Base-by-base conservation (phyloP, 2,329 filamentous ascomycete species). In the Geoglossum cookeanum region DNA sequence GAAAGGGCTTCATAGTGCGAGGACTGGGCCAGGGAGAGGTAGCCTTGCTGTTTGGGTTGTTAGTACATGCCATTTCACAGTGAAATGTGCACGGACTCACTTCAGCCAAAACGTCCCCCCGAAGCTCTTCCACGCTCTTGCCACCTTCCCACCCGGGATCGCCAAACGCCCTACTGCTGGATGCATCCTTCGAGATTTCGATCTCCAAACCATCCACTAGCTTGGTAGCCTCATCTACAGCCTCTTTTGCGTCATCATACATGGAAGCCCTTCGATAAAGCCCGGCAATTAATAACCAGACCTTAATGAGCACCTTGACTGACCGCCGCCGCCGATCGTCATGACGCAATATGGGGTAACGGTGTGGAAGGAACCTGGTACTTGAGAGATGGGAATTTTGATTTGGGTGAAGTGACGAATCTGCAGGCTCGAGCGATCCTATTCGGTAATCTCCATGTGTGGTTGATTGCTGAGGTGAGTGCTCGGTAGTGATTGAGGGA, bases 271-370 rank as follows among this genome's bases (percentile, higher is more conserved):
- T 80, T 32, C 88, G 80, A 66, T 97, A 98, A 61, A 97, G 83
- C 0, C 85, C 85, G 1, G 88, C 85, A 60, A 96, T 88, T 66
- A 92, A 84, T 7, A 96, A 75, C 92, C 92, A 98, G 35, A 96
- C 82, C 62, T 84, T 84, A 22, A 89, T 74, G 15, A 98, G 69
- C 44, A 57, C 22, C 30, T 27, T 49, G 9, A 83, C 66, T 3
- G 74, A 73, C 11, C 80, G 70, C 55, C 78, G 74, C 55, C 75
- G 72, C 60, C 78, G 74, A 7, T 72, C 60, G 22, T 70, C 67
- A 1, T 75, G 70, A 58, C 49, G 49, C 30, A 53, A 17, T 15
- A 53, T 53, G 9, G 49, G 49, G 33, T 53, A 27, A 3, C 15
- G 29, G 3, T 53, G 49, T 17, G 27, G 30, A 6, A 9, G 22